A percentile compares a stretch with the other conserved stretches of the same genome.
Evolutionary conservation across 2,329 filamentous ascomycete species (phyloP).

Genomic region (Diaporthe citrichinensis): DNA sequence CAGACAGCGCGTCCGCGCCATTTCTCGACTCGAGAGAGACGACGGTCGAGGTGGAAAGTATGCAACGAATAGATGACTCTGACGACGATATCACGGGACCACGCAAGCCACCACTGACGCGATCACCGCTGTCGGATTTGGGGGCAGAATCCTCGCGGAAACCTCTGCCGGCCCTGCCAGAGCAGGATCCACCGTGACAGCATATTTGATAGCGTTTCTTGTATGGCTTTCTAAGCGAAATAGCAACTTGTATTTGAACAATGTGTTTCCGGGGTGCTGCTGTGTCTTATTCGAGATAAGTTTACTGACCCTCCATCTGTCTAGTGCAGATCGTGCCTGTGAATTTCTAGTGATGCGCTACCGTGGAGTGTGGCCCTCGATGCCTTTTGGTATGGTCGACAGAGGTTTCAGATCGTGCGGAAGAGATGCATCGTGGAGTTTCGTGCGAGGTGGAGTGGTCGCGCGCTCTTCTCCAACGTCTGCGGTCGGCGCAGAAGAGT

Average conservation of each 20-base stretch:
- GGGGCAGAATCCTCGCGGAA: conserved; percentile 45
- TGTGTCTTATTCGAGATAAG: not conserved
- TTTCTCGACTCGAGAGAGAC: conserved; percentile 21
- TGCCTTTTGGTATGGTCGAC: conserved; percentile 10
- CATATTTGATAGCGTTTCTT: conserved; percentile 26
- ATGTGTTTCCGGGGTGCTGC: not conserved
- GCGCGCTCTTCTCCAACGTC: not conserved
- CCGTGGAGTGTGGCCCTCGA: not conserved
- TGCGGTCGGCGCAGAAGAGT: not conserved
- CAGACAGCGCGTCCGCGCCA: conserved; percentile 14
- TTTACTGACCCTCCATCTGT: too few species aligned
- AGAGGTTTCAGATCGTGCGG: conserved; percentile 10
- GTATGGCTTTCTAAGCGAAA: not conserved
- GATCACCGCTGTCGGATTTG: conserved; percentile 43
- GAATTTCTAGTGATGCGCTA: conserved; percentile 5
- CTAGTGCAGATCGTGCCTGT: not conserved
- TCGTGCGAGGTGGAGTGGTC: not conserved
- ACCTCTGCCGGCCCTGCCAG: conserved; percentile 53
- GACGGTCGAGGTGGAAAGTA: conserved; percentile 2
- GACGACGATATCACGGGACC: not conserved
- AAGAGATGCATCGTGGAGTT: not conserved
- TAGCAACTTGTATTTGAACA: not conserved
- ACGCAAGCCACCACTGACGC: conserved; percentile 40
- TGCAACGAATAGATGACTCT: conserved; percentile 13
- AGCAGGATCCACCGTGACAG: conserved; percentile 48